phyloP scores from a whole-genome alignment of 1,139 yeast genomes.

The Pichia sp. region DNA sequence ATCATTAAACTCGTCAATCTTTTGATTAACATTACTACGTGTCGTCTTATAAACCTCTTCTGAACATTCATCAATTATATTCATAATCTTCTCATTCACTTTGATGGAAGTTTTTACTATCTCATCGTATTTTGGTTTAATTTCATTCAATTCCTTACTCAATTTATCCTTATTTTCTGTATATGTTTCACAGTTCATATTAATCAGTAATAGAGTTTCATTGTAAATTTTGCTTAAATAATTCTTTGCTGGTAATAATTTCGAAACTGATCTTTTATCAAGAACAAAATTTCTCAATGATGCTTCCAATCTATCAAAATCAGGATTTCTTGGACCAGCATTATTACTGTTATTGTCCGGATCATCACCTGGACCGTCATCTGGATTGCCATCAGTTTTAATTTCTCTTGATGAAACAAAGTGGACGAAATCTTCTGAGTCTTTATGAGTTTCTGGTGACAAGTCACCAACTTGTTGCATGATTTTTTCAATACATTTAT shows the following conservation, averaged over 20 bases:
- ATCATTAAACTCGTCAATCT: conserved; percentile 32
- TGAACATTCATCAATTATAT: conserved; percentile 54
- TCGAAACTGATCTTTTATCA: conserved; percentile 83
- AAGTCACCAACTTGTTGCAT: conserved; percentile 80
- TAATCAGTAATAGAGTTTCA: conserved; percentile 59
- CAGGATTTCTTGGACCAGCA: conserved; percentile 39
- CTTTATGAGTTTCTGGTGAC: conserved; percentile 88
- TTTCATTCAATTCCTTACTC: conserved; percentile 41
- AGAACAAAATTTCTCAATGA: conserved; percentile 80
- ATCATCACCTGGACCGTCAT: conserved; percentile 29
- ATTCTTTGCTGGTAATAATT: conserved; percentile 86
- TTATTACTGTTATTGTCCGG: conserved; percentile 28
- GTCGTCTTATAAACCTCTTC: conserved; percentile 57
- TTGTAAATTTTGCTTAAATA: conserved; percentile 61
- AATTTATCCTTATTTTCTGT: conserved; percentile 37
- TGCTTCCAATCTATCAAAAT: conserved; percentile 79
- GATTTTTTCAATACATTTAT: conserved; percentile 68
- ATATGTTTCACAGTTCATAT: conserved; percentile 54
- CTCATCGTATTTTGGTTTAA: conserved; percentile 61
- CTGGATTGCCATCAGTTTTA: conserved; percentile 29
- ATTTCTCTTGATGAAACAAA: conserved; percentile 66
- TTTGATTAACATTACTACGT: conserved; percentile 43
- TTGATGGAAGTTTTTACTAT: conserved; percentile 46
- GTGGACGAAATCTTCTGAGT: conserved; percentile 86
- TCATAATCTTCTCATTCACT: conserved; percentile 55